Evolutionary conservation across 2,329 filamentous ascomycete genomes (phyloP).

Genomic region (Talaromyces verruculosus): DNA sequence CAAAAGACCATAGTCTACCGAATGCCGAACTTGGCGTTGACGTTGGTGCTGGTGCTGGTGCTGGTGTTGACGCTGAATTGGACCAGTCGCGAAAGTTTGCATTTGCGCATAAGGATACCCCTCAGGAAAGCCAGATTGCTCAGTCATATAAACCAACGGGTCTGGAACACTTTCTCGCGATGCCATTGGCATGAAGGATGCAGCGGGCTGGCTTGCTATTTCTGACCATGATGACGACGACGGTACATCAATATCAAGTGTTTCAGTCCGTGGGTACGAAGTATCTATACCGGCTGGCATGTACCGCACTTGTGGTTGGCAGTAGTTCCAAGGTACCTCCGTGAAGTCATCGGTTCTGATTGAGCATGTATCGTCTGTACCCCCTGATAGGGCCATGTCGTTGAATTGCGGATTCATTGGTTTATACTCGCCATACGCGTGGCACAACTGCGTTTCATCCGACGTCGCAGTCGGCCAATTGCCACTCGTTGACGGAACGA

Average conservation of each 20-base stretch:
- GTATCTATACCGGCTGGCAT: background rate
- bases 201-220: background rate
- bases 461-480: slow-evolving; percentile 26
- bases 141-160: background rate
- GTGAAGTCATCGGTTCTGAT: background rate
- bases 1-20: background rate
- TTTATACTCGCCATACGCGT: background rate
- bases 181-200: background rate
- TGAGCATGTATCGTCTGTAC: background rate
- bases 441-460: slow-evolving; percentile 1
- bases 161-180: background rate
- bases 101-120: background rate
- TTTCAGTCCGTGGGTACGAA: background rate
- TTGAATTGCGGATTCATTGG: background rate
- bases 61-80: background rate
- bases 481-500: slow-evolving; percentile 30
- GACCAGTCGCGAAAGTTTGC: background rate
- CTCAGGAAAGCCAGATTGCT: background rate
- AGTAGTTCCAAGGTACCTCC: slow-evolving; percentile 10
- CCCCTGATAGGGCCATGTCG: background rate
- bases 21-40: background rate
- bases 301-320: background rate
- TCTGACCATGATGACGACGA: slow-evolving; percentile 2
- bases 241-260: background rate
- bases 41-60: background rate